phyloP scores from a whole-genome alignment of 495 filamentous ascomycete species.

The Aeminium ludgeri region DNA sequence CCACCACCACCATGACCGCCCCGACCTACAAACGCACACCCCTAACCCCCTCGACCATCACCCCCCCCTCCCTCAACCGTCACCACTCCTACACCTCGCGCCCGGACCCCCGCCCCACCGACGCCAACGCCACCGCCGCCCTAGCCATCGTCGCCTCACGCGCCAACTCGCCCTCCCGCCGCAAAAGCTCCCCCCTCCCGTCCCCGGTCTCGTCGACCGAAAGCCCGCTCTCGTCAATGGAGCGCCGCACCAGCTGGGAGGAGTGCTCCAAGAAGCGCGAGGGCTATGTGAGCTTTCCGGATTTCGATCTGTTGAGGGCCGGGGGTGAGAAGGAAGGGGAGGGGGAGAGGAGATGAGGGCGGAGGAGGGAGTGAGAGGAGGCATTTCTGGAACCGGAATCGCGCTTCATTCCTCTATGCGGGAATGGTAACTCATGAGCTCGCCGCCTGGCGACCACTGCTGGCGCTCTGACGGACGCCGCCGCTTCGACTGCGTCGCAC shows the following conservation, averaged over 20 bases:
- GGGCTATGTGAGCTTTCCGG: slow-evolving; percentile 33
- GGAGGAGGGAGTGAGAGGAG: neutral
- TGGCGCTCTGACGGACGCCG: too few species aligned
- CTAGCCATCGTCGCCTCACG: slow-evolving; percentile 22
- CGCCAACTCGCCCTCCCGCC: slow-evolving; percentile 9
- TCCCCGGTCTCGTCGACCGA: too few species aligned
- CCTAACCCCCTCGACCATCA: slow-evolving; percentile 23
- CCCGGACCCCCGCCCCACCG: slow-evolving; percentile 9
- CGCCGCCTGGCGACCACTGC: too few species aligned
- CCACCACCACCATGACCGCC: slow-evolving; percentile 11
- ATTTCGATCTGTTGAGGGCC: slow-evolving; percentile 26
- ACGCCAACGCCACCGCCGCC: slow-evolving; percentile 19
- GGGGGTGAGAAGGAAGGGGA: slow-evolving; percentile 2
- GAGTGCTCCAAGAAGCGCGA: slow-evolving; percentile 20
- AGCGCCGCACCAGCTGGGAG: slow-evolving; percentile 11
- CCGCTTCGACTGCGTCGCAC: too few species aligned
- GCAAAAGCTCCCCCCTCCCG: slow-evolving; percentile 1
- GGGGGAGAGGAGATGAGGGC: neutral
- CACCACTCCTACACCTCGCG: slow-evolving; percentile 14
- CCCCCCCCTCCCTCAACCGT: slow-evolving; percentile 21
- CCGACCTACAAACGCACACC: slow-evolving; percentile 18
- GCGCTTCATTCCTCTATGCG: too few species aligned
- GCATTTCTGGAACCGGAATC: neutral
- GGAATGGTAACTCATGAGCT: too few species aligned
- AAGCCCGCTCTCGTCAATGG: too few species aligned